Evolutionary conservation across 2,329 filamentous ascomycete genomes (phyloP).

Genomic region (Metarhizium brunneum): DNA sequence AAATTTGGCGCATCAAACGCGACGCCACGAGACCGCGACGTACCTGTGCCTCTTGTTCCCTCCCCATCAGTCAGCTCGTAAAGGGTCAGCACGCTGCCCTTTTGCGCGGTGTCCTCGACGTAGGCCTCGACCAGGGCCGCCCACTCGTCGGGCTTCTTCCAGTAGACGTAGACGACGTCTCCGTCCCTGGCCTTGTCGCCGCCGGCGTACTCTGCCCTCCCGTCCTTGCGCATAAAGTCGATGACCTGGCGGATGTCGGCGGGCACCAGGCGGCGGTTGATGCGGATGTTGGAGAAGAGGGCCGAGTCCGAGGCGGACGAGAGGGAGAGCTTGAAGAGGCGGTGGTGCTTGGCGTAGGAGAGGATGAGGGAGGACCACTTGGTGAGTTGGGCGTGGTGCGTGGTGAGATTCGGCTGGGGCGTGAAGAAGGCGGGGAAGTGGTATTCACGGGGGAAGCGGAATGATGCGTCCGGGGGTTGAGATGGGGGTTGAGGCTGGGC

Average conservation of each 20-base stretch:
- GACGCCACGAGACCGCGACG: neutral
- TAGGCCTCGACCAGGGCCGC: slow-evolving; percentile 67
- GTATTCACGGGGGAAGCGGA: slow-evolving; percentile 56
- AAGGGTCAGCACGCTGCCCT: slow-evolving; percentile 78
- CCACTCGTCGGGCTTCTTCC: slow-evolving; percentile 87
- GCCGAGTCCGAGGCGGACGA: slow-evolving; percentile 40
- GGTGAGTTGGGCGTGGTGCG: slow-evolving; percentile 63
- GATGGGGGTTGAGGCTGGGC: slow-evolving; percentile 58
- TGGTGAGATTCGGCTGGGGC: slow-evolving; percentile 64
- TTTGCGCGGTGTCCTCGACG: slow-evolving; percentile 83
- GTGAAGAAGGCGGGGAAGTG: slow-evolving; percentile 81
- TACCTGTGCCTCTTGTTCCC: slow-evolving; percentile 58
- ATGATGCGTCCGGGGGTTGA: slow-evolving; percentile 20
- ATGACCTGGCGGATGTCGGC: slow-evolving; percentile 49
- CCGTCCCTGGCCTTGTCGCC: slow-evolving; percentile 12
- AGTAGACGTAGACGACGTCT: slow-evolving; percentile 65
- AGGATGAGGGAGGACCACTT: slow-evolving; percentile 87
- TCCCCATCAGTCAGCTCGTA: slow-evolving; percentile 92
- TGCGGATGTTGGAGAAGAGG: slow-evolving; percentile 48
- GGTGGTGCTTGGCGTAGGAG: slow-evolving; percentile 70
- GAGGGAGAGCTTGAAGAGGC: slow-evolving; percentile 66
- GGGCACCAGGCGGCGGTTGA: slow-evolving; percentile 41
- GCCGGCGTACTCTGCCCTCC: slow-evolving; percentile 56
- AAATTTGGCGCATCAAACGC: neutral
- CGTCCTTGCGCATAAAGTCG: slow-evolving; percentile 49